Conservation (phyloP, 2,329 filamentous ascomycete genomes). For the Colletotrichum endophyticum region DNA sequence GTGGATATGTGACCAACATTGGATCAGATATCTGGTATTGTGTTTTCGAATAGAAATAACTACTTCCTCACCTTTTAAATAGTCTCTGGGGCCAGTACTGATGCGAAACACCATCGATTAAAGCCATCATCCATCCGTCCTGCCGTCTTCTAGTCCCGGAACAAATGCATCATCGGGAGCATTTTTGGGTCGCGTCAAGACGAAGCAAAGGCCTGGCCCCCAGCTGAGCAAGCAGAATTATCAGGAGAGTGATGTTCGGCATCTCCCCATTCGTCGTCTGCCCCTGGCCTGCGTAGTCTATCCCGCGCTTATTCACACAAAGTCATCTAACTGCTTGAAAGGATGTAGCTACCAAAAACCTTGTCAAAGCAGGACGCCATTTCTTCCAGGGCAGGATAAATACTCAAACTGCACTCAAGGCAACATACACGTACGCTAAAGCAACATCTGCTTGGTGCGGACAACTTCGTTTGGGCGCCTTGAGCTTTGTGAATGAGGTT, state of each 20-base stretch:
- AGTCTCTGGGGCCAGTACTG: accelerated
- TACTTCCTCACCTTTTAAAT: neutral
- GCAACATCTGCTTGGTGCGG: neutral
- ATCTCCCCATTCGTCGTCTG: neutral
- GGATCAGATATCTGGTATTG: too few relatives aligned
- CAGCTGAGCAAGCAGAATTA: neutral
- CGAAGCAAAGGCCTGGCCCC: neutral
- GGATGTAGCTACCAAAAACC: neutral
- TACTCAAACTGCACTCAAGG: neutral
- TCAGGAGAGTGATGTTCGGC: neutral
- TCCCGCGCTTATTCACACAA: neutral
- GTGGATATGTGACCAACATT: neutral
- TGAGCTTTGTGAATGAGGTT: neutral
- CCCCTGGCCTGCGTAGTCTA: neutral
- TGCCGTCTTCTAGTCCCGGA: neutral
- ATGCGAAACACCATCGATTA: accelerated
- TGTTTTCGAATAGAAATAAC: neutral
- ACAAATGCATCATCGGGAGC: neutral
- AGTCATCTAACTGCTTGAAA: neutral
- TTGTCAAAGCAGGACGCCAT: neutral
- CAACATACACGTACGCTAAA: neutral
- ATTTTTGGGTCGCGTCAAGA: neutral
- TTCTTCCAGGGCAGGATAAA: neutral
- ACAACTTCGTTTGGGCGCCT: neutral
- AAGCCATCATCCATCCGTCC: neutral